Evolutionary conservation across 768 basidiomycete species (phyloP).

Genomic region (Leccinum incarnatum): DNA sequence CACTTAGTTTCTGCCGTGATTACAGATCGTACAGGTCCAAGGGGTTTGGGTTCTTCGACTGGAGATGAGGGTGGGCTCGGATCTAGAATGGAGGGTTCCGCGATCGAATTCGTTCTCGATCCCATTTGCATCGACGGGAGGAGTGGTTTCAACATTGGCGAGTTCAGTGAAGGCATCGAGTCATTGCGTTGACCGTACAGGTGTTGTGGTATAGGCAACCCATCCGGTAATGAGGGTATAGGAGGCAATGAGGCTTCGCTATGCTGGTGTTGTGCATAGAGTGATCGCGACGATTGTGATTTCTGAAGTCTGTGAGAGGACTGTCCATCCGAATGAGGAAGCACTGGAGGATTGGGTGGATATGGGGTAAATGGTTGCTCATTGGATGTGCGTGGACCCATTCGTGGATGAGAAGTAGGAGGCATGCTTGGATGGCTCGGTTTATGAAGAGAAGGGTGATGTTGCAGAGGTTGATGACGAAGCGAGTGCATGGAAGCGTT

Average conservation of each 20-base stretch:
- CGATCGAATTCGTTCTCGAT: constrained; percentile 50
- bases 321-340: constrained; percentile 47
- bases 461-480: constrained; percentile 28
- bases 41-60: constrained; percentile 48
- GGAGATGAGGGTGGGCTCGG: constrained; percentile 88
- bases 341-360: constrained; percentile 10
- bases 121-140: constrained; percentile 62
- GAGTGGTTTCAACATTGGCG: constrained; percentile 49
- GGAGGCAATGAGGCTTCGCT: constrained; percentile 36
- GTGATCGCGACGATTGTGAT: constrained; percentile 57
- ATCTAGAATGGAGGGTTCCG: constrained; percentile 54
- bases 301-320: constrained; percentile 40
- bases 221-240: constrained; percentile 38
- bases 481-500: constrained; percentile 27
- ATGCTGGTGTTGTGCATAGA: constrained; percentile 51
- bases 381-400: constrained; percentile 7
- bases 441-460: constrained; percentile 14
- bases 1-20: constrained; percentile 94
- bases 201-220: constrained; percentile 30
- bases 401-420: constrained; percentile 19
- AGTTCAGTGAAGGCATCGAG: constrained; percentile 22
- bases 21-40: constrained; percentile 71
- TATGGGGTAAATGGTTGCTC: constrained; percentile 11
- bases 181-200: constrained; percentile 20
- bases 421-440: constrained; percentile 11